Evolutionary conservation across 148 eudicot genomes (phyloP).

Genomic region (Nyssa sinensis): DNA sequence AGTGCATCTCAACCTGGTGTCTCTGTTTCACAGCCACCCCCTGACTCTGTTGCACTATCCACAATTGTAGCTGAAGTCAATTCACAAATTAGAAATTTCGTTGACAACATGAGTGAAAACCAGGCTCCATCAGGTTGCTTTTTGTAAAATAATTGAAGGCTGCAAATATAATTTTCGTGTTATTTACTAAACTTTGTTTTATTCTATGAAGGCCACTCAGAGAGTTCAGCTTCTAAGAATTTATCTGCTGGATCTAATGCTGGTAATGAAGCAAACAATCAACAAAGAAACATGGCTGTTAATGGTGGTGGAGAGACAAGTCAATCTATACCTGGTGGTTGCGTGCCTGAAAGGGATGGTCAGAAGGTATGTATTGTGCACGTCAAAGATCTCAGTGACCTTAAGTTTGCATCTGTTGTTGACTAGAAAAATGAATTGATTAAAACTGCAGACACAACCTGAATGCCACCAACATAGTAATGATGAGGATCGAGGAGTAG

Average conservation of each 20-base stretch:
- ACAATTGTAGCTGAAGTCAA: conserved; percentile 46
- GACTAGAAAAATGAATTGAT: conserved; percentile 3
- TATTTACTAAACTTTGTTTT: conserved; percentile 8
- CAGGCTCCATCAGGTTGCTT: conserved; percentile 46
- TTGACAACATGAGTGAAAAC: conserved; percentile 39
- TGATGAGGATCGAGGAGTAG: conserved; percentile 15
- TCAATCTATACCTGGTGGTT: conserved; percentile 10
- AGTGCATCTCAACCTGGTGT: conserved; percentile 44
- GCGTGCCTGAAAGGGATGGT: conserved; percentile 21
- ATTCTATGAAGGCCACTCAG: conserved; percentile 39
- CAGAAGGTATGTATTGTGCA: conserved; percentile 36
- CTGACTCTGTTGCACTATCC: conserved; percentile 40
- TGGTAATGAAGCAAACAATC: conserved; percentile 23
- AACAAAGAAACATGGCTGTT: conserved; percentile 6
- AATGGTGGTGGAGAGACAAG: conserved; percentile 19
- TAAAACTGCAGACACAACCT: conserved; percentile 26
- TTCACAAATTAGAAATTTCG: conserved; percentile 46
- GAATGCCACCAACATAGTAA: conserved; percentile 18
- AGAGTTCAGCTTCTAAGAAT: conserved; percentile 34
- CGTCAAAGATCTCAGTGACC: conserved; percentile 1
- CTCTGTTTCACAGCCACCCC: conserved; percentile 35
- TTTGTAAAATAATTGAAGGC: not conserved
- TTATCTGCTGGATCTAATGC: conserved; percentile 28
- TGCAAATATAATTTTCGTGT: not conserved
- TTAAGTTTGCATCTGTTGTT: not conserved